Evolutionary conservation across 106 monocot species (phyloP).

Genomic region (Platanthera zijinensis): DNA sequence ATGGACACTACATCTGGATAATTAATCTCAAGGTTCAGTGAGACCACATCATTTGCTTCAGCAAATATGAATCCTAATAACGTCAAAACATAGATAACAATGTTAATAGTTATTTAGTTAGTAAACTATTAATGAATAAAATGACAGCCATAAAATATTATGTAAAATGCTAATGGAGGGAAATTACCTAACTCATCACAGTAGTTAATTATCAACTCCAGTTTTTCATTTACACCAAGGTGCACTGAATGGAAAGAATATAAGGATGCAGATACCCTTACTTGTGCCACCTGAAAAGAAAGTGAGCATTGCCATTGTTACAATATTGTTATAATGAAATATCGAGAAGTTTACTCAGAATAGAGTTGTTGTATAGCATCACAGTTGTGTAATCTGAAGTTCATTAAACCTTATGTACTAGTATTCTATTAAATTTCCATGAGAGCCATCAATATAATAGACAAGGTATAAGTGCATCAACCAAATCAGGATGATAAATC

Average conservation of each 20-base stretch:
- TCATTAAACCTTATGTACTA: too few relatives aligned
- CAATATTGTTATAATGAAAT: too few relatives aligned
- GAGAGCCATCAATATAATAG: too few relatives aligned
- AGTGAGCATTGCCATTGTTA: neutral
- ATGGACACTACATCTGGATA: slow-evolving; percentile 67
- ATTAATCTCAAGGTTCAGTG: slow-evolving; percentile 73
- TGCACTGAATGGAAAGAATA: slow-evolving; percentile 36
- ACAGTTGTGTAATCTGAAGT: too few relatives aligned
- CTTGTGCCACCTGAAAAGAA: slow-evolving; percentile 63
- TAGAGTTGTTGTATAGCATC: too few relatives aligned
- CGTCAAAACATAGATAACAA: slow-evolving; percentile 1
- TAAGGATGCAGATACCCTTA: slow-evolving; percentile 39
- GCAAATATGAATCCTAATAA: slow-evolving; percentile 61
- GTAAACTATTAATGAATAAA: slow-evolving; percentile 5
- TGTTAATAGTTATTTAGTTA: neutral
- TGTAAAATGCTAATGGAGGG: neutral
- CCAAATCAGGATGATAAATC: too few relatives aligned
- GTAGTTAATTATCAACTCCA: slow-evolving; percentile 57
- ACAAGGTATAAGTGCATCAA: too few relatives aligned
- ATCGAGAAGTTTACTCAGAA: too few relatives aligned
- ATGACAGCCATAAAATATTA: neutral
- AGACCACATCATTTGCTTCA: slow-evolving; percentile 70
- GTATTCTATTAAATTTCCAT: too few relatives aligned
- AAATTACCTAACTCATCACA: slow-evolving; percentile 72
- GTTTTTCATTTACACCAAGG: slow-evolving; percentile 45